phyloP scores from a whole-genome alignment of 257 asterid species.

The Solanum pinnatisectum region DNA sequence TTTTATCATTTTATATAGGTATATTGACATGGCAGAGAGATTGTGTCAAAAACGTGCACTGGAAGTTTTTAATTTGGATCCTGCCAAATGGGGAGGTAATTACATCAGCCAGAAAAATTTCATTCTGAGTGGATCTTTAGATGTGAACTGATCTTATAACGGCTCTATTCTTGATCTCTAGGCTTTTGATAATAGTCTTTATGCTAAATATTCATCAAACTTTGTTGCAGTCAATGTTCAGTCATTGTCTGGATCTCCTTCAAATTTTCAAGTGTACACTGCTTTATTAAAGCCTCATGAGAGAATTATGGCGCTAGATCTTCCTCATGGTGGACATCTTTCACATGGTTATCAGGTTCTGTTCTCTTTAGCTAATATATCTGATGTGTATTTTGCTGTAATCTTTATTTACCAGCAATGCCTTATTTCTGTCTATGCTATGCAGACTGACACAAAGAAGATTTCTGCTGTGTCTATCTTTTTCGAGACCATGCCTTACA shows the following conservation, averaged over 20 bases:
- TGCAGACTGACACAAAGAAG: slow-evolving; percentile 94
- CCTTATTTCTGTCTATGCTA: background rate
- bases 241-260: slow-evolving; percentile 91
- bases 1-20: slow-evolving; percentile 35
- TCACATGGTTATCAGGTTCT: slow-evolving; percentile 98
- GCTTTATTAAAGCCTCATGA: slow-evolving; percentile 93
- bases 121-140: background rate
- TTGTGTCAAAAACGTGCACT: slow-evolving; percentile 94
- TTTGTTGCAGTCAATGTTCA: slow-evolving; percentile 77
- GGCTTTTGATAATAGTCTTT: background rate
- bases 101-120: background rate
- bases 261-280: slow-evolving; percentile 93
- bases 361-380: background rate
- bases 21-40: slow-evolving; percentile 95
- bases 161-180: background rate
- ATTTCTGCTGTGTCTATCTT: slow-evolving; percentile 92
- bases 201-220: background rate
- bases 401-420: background rate
- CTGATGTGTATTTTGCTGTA: background rate
- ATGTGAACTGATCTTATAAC: background rate
- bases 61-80: slow-evolving; percentile 75
- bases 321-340: slow-evolving; percentile 97
- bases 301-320: slow-evolving; percentile 99
- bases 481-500: slow-evolving; percentile 97
- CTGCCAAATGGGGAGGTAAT: slow-evolving; percentile 96